Percentiles rank a stretch among this genome's conserved stretches.
These are phyloP conservation scores for Chaetomium fimeti DNA, from an alignment of 495 filamentous ascomycete genomes.

Conservation along the genomic window DNA sequence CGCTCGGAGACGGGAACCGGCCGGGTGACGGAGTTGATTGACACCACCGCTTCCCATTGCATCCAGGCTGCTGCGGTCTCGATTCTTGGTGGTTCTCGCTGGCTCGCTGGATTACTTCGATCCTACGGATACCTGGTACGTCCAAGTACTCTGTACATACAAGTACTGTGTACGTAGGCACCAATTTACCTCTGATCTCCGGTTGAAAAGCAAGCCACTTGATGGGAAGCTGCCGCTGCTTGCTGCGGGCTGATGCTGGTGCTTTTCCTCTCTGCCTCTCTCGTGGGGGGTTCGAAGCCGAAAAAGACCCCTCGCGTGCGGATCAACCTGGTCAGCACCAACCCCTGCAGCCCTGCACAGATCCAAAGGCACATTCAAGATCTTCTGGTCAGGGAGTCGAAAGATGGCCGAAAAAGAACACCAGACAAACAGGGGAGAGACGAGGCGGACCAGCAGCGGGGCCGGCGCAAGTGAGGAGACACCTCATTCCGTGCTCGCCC, in stretches of 20 bases:
- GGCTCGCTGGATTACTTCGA: background rate
- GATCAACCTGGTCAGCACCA: constrained; percentile 18
- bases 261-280: background rate
- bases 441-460: constrained; percentile 2
- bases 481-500: background rate
- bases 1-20: constrained; percentile 21
- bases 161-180: no score
- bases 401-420: background rate
- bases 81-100: constrained; percentile 5
- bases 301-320: constrained; percentile 19
- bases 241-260: background rate
- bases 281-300: constrained; percentile 23
- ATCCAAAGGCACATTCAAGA: constrained; percentile 23
- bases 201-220: background rate
- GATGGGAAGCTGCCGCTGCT: background rate
- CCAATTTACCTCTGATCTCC: no score
- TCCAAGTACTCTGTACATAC: no score
- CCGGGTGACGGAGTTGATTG: constrained; percentile 27
- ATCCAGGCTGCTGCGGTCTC: constrained; percentile 3
- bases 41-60: constrained; percentile 24
- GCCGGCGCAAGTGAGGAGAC: background rate
- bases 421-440: background rate
- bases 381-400: constrained; percentile 18
- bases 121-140: no score
- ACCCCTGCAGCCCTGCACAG: constrained; percentile 25